Evolutionary conservation across 306 rosid genomes (phyloP).

Genomic region (Trichosanthes truncata): DNA sequence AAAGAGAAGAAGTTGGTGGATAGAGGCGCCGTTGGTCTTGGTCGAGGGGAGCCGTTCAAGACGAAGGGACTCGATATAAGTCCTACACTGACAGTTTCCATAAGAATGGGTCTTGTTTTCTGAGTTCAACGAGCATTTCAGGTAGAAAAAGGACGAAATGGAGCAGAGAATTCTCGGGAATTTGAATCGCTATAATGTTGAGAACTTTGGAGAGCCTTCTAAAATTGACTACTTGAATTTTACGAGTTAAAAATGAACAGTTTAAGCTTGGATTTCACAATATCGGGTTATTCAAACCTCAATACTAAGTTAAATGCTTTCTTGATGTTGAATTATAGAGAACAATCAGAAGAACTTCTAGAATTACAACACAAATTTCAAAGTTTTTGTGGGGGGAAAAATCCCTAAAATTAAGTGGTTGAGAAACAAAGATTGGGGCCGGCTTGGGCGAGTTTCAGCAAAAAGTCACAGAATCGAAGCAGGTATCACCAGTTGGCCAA

Average conservation of each 20-base stretch:
- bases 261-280: not conserved
- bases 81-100: conserved; percentile 37
- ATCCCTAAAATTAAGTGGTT: not conserved
- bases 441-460: not conserved
- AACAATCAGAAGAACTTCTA: not conserved
- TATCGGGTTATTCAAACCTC: not conserved
- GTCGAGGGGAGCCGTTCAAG: conserved; percentile 3
- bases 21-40: conserved; percentile 7
- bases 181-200: not conserved
- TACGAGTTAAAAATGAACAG: not conserved
- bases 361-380: not conserved
- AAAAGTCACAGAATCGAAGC: no score
- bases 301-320: not conserved
- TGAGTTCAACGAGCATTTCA: conserved; percentile 47
- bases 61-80: conserved; percentile 19
- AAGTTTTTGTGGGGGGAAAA: no score
- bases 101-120: conserved; percentile 14
- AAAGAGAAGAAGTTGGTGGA: conserved; percentile 15
- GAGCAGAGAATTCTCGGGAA: not conserved
- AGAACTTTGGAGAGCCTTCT: not conserved
- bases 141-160: not conserved
- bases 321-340: not conserved
- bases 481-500: no score
- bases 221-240: no score
- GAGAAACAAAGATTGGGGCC: not conserved